phyloP scores from a whole-genome alignment of 768 basidiomycete genomes.

The Agaricus blazei region DNA sequence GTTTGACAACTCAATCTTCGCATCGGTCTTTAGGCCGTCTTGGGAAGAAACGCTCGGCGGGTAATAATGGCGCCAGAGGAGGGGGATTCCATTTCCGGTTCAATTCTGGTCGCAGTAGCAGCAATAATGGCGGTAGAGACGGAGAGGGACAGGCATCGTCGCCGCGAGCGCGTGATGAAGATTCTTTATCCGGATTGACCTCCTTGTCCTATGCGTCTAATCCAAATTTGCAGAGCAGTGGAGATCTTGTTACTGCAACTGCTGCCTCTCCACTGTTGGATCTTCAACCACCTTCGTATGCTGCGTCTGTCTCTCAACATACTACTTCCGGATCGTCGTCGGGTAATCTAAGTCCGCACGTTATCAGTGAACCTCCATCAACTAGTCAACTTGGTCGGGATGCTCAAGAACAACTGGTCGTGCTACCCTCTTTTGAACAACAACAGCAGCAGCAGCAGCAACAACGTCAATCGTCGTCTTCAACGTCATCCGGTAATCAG shows the following conservation, averaged over 20 bases:
- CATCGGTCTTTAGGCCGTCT: background rate
- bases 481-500: background rate
- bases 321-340: conserved; percentile 5
- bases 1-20: conserved; percentile 1
- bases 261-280: background rate
- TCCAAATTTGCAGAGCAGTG: conserved; percentile 8
- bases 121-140: background rate
- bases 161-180: background rate
- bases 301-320: conserved; percentile 19
- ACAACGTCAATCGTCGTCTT: background rate
- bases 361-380: background rate
- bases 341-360: background rate
- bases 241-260: too few relatives aligned
- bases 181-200: conserved; percentile 7
- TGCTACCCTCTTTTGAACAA: background rate
- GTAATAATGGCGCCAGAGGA: background rate
- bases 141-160: background rate
- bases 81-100: conserved; percentile 1
- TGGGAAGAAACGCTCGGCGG: background rate
- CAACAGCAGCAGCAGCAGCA: background rate
- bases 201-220: conserved; percentile 22
- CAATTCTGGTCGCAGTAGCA: background rate
- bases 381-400: background rate
- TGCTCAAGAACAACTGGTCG: background rate
- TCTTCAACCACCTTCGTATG: conserved; percentile 25